Conservation (phyloP, 345 rosid species). For the Salix arbutifolia region DNA sequence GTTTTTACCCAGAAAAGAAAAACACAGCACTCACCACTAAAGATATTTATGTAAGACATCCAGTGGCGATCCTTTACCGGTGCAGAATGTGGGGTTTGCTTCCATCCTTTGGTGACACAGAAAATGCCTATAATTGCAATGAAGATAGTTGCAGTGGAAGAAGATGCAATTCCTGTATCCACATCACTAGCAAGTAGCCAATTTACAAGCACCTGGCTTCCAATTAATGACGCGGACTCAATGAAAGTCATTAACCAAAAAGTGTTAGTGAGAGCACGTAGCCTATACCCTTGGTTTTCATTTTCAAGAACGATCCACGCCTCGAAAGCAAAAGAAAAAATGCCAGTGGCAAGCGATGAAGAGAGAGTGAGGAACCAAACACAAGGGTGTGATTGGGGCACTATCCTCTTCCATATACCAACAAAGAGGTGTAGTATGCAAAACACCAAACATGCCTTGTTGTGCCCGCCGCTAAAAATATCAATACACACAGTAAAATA, state of each 20-base stretch:
- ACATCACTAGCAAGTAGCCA: conserved; percentile 49
- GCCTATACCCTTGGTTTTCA: conserved; percentile 82
- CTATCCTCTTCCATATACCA: conserved; percentile 69
- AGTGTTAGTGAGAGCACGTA: conserved; percentile 66
- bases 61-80: conserved; percentile 41
- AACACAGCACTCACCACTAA: conserved; percentile 45
- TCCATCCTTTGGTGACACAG: conserved; percentile 46
- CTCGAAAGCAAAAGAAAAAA: conserved; percentile 76
- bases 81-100: conserved; percentile 39
- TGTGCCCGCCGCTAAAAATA: conserved; percentile 56
- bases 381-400: conserved; percentile 36
- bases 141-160: conserved; percentile 39
- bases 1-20: too few relatives aligned
- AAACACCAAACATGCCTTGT: conserved; percentile 64
- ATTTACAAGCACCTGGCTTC: conserved; percentile 73
- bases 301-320: conserved; percentile 78
- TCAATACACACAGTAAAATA: neutral
- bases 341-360: conserved; percentile 62
- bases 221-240: conserved; percentile 68
- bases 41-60: conserved; percentile 43
- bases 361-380: conserved; percentile 56
- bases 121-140: conserved; percentile 51
- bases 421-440: conserved; percentile 66
- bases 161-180: conserved; percentile 41
- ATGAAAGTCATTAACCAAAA: conserved; percentile 89